Conservation (phyloP, 1,284 basidiomycete genomes). For the Sphagnurus paluster region DNA sequence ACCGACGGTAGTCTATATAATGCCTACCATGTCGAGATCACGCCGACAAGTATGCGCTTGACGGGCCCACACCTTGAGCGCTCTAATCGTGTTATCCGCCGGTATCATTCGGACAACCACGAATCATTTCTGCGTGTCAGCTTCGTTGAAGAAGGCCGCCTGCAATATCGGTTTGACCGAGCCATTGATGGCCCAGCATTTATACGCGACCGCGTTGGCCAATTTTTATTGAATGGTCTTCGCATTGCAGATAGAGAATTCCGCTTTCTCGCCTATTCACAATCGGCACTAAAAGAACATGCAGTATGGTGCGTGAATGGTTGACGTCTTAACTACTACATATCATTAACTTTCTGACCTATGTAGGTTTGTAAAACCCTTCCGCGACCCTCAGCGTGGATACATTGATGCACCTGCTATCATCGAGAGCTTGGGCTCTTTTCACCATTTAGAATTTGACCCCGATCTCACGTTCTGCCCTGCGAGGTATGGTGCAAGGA, state of each 20-base stretch:
- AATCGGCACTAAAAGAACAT: slow-evolving; percentile 53
- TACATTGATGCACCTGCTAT: slow-evolving; percentile 46
- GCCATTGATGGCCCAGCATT: slow-evolving; percentile 51
- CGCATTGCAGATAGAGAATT: slow-evolving; percentile 51
- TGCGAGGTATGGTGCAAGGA: slow-evolving; percentile 68
- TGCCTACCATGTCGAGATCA: slow-evolving; percentile 55
- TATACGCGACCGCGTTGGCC: slow-evolving; percentile 43
- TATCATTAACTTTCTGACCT: not conserved
- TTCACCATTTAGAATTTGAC: slow-evolving; percentile 46
- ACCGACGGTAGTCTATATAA: slow-evolving; percentile 48
- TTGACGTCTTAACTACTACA: not conserved
- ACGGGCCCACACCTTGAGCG: slow-evolving; percentile 66
- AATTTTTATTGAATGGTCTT: slow-evolving; percentile 44
- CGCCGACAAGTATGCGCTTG: slow-evolving; percentile 57
- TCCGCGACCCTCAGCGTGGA: slow-evolving; percentile 32
- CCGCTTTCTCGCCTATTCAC: slow-evolving; percentile 57
- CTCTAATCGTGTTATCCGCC: slow-evolving; percentile 63
- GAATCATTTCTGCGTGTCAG: slow-evolving; percentile 64
- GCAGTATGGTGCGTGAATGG: slow-evolving; percentile 36
- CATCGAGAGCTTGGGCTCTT: slow-evolving; percentile 53
- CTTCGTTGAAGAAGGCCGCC: slow-evolving; percentile 57
- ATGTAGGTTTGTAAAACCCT: slow-evolving; percentile 48
- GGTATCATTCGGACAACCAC: slow-evolving; percentile 44
- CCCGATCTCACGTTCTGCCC: slow-evolving; percentile 54
- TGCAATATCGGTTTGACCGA: slow-evolving; percentile 49